Evolutionary conservation across 2,329 filamentous ascomycete species (phyloP).

Genomic region (Penicillium griseofulvum): DNA sequence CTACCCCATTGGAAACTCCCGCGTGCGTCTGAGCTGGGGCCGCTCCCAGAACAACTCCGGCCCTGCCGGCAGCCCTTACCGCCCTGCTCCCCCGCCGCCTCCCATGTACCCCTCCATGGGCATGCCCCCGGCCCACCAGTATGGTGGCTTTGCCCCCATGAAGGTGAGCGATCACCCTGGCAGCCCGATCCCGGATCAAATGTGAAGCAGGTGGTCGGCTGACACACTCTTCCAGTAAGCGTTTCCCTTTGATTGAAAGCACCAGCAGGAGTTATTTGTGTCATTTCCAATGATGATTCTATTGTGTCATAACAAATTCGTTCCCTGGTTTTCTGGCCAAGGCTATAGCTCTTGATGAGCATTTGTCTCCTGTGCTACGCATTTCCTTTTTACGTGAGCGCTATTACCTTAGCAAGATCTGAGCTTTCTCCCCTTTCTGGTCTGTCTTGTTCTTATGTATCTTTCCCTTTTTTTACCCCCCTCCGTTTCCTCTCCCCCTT

Average conservation of each 20-base stretch:
- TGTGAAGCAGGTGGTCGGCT: slow-evolving; percentile 29
- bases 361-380: slow-evolving; percentile 42
- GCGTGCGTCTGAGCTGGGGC: slow-evolving; percentile 95
- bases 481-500: slow-evolving; percentile 8
- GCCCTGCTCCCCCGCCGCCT: slow-evolving; percentile 76
- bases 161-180: slow-evolving; percentile 52
- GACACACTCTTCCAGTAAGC: slow-evolving; percentile 34
- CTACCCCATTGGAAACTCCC: slow-evolving; percentile 97
- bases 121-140: slow-evolving; percentile 63
- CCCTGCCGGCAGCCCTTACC: slow-evolving; percentile 90
- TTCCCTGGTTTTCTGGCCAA: slow-evolving; percentile 34
- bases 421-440: slow-evolving; percentile 22
- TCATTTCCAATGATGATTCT: slow-evolving; percentile 43
- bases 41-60: slow-evolving; percentile 99
- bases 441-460: slow-evolving; percentile 22
- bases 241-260: slow-evolving; percentile 42
- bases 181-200: slow-evolving; percentile 30
- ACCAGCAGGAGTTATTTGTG: slow-evolving; percentile 45
- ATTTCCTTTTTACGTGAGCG: slow-evolving; percentile 42
- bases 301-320: slow-evolving; percentile 41
- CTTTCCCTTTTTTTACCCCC: slow-evolving; percentile 13
- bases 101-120: slow-evolving; percentile 70
- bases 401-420: slow-evolving; percentile 40
- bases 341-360: slow-evolving; percentile 46
- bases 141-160: slow-evolving; percentile 64